Conservation (phyloP, 2,329 filamentous ascomycete genomes). For the Trichoderma aggressivum region DNA sequence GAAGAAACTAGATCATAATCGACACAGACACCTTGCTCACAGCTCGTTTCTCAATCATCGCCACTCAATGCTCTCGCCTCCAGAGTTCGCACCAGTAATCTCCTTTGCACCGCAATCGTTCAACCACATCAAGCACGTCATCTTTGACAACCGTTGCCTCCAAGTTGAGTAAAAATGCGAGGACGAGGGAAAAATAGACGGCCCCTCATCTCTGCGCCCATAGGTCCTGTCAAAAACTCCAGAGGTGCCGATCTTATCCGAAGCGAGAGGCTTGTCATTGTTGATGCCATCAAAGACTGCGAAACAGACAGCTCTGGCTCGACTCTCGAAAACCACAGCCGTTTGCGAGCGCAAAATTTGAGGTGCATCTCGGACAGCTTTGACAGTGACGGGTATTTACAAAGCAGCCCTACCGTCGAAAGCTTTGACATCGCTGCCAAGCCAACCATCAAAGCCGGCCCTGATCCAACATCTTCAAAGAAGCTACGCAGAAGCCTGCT, state of each 20-base stretch:
- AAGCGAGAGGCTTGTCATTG: constrained; percentile 34
- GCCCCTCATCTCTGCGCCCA: constrained; percentile 35
- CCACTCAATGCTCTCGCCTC: not conserved
- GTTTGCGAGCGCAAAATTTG: constrained; percentile 21
- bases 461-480: constrained; percentile 16
- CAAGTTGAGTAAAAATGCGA: not conserved
- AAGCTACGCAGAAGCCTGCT: constrained; percentile 22
- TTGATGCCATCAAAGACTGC: constrained; percentile 37
- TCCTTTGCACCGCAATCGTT: not conserved
- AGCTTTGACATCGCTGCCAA: constrained; percentile 29
- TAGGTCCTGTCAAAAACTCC: constrained; percentile 38
- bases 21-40: not conserved
- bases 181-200: constrained; percentile 24
- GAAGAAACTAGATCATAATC: not conserved
- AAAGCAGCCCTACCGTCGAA: constrained; percentile 31
- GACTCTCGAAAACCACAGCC: constrained; percentile 8
- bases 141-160: not conserved
- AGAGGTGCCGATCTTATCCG: constrained; percentile 35
- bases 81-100: not conserved
- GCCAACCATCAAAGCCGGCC: constrained; percentile 20
- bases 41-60: not conserved
- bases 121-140: not conserved
- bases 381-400: constrained; percentile 24
- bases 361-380: constrained; percentile 34
- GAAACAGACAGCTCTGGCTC: constrained; percentile 22